These are phyloP conservation scores for Pichia manshurica DNA, from an alignment of 805 yeast species.

Conservation along the genomic window DNA sequence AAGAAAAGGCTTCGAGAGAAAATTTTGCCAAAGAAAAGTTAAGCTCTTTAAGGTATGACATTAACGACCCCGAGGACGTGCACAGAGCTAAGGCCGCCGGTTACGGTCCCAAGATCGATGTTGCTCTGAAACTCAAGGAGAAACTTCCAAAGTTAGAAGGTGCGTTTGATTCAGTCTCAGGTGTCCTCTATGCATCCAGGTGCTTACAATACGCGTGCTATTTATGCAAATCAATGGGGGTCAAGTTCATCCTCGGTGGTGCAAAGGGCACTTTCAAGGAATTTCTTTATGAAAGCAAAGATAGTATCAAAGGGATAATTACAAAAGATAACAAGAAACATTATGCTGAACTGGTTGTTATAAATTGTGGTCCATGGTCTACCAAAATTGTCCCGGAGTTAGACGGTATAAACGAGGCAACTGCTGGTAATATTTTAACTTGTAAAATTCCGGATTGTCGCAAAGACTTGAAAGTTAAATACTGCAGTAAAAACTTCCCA, in stretches of 20 bases:
- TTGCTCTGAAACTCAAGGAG: conserved; percentile 13
- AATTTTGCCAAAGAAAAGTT: conserved; percentile 26
- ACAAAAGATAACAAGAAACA: conserved; percentile 23
- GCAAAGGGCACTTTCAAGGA: conserved; percentile 15
- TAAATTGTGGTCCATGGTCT: conserved; percentile 28
- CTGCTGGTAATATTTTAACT: conserved; percentile 33
- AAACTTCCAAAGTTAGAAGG: conserved; percentile 13
- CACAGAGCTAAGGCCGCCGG: conserved; percentile 27
- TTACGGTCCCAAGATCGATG: conserved; percentile 13
- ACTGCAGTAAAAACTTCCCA: conserved; percentile 32
- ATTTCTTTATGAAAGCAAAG: conserved; percentile 5
- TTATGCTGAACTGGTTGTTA: conserved; percentile 20
- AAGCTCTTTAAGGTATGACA: conserved; percentile 26
- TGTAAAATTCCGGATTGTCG: conserved; percentile 34
- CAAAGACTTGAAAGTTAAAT: conserved; percentile 30
- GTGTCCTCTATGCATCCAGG: conserved; percentile 32
- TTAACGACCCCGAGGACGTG: conserved; percentile 28
- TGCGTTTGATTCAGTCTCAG: conserved; percentile 30
- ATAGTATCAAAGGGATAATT: conserved; percentile 20
- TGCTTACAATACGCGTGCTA: conserved; percentile 29
- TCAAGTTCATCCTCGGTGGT: conserved; percentile 25
- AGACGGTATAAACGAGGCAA: conserved; percentile 33
- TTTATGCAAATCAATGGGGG: conserved; percentile 28
- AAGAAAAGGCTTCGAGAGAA: conserved; percentile 21
- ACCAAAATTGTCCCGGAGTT: conserved; percentile 23